Evolutionary conservation across 257 asterid species (phyloP).

Genomic region (Solanum infundibuliforme): DNA sequence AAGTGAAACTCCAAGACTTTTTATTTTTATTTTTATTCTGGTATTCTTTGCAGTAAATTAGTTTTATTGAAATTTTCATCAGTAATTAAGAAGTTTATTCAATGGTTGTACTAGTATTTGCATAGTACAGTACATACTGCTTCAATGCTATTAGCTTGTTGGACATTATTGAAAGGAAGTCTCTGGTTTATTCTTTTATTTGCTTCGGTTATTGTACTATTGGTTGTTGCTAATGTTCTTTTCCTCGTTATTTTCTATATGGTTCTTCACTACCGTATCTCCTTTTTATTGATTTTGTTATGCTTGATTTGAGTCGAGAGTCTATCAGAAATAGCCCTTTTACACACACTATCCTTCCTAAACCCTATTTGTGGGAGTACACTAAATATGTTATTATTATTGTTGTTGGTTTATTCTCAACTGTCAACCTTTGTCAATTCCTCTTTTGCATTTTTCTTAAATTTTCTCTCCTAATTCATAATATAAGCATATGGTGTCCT

Average conservation of each 20-base stretch:
- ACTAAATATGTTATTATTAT: no score
- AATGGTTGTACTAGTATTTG: background rate
- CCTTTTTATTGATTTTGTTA: background rate
- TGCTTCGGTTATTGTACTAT: no score
- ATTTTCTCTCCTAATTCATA: background rate
- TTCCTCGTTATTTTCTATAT: no score
- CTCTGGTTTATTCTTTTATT: background rate
- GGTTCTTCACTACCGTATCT: background rate
- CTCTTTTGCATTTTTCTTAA: background rate
- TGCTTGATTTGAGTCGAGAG: background rate
- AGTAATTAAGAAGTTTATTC: background rate
- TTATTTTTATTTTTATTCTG: background rate
- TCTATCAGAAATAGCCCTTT: no score
- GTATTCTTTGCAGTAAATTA: background rate
- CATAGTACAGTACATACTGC: background rate
- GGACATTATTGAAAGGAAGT: background rate
- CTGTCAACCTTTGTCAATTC: background rate
- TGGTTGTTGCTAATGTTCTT: background rate
- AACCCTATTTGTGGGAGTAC: no score
- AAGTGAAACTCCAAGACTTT: background rate
- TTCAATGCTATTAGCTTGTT: background rate
- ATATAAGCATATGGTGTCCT: background rate
- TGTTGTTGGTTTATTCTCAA: background rate
- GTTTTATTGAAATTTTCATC: background rate
- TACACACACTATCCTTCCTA: background rate